These are phyloP conservation scores for Podospora didyma DNA, from an alignment of 495 filamentous ascomycete genomes.

Conservation along the genomic window DNA sequence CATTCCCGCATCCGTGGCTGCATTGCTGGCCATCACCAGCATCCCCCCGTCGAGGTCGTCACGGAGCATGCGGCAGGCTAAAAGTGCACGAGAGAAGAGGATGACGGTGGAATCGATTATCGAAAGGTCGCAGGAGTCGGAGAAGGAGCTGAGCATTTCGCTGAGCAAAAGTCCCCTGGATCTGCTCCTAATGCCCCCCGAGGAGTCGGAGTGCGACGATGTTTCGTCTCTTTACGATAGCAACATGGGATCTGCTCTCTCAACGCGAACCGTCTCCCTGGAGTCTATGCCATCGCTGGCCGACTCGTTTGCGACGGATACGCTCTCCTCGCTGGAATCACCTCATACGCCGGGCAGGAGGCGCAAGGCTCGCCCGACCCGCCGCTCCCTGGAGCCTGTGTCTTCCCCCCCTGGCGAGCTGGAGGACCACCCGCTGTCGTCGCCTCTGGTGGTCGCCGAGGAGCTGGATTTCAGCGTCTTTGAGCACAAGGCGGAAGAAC, in stretches of 20 bases:
- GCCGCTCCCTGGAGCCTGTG: slow-evolving; percentile 41
- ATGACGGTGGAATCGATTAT: slow-evolving; percentile 51
- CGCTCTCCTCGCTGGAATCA: slow-evolving; percentile 37
- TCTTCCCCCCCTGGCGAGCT: slow-evolving; percentile 36
- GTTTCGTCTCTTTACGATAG: slow-evolving; percentile 42
- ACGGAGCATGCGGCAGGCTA: slow-evolving; percentile 21
- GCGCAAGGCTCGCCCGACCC: slow-evolving; percentile 33
- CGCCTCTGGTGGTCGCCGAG: slow-evolving; percentile 29
- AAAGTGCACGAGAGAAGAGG: slow-evolving; percentile 24
- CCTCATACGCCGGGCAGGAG: slow-evolving; percentile 33
- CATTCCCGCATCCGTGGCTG: slow-evolving; percentile 55
- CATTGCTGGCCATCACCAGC: slow-evolving; percentile 55
- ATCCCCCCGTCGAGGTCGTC: slow-evolving; percentile 47
- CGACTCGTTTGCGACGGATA: slow-evolving; percentile 37
- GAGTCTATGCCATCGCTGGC: slow-evolving; percentile 47
- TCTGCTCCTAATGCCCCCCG: slow-evolving; percentile 51
- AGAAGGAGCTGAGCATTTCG: slow-evolving; percentile 45
- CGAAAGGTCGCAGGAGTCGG: slow-evolving; percentile 42
- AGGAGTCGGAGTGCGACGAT: slow-evolving; percentile 49
- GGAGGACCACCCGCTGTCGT: slow-evolving; percentile 46
- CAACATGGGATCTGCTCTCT: slow-evolving; percentile 35
- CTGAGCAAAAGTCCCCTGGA: slow-evolving; percentile 48
- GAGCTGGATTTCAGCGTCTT: slow-evolving; percentile 46
- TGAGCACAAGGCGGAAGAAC: slow-evolving; percentile 13
- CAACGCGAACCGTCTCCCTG: slow-evolving; percentile 41